Conservation (phyloP, 371 early-diverging fungal genomes). For the Quaeritorhiza haematococci region DNA sequence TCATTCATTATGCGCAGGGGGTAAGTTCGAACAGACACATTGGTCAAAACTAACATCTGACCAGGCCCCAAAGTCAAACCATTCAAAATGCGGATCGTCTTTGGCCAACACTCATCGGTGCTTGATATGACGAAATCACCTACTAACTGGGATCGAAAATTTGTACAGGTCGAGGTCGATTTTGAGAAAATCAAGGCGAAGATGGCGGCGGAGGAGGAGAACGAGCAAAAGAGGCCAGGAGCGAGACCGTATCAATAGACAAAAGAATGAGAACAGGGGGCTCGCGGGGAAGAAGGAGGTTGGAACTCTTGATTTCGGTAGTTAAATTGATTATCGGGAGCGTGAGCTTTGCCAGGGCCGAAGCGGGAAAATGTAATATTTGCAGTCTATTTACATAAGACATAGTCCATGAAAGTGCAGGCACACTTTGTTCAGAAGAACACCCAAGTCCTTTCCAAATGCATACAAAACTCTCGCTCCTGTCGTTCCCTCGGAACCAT, state of each 20-base stretch:
- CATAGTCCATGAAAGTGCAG: too few relatives aligned
- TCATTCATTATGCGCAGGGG: constrained; percentile 34
- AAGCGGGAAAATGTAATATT: too few relatives aligned
- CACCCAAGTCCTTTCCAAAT: too few relatives aligned
- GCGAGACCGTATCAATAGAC: not conserved
- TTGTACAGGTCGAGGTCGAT: constrained; percentile 26
- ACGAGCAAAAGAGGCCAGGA: constrained; percentile 13
- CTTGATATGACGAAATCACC: not conserved
- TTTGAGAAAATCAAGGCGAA: constrained; percentile 38
- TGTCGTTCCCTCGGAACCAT: too few relatives aligned
- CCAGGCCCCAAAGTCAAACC: not conserved
- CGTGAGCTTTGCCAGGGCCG: too few relatives aligned
- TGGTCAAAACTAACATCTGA: not conserved
- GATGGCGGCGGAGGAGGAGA: constrained; percentile 37
- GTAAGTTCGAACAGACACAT: constrained; percentile 12
- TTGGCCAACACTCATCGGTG: not conserved
- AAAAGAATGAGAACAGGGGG: too few relatives aligned
- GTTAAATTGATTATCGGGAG: too few relatives aligned
- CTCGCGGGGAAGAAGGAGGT: too few relatives aligned
- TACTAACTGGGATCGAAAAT: not conserved
- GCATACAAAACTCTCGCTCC: too few relatives aligned
- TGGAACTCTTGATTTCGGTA: too few relatives aligned
- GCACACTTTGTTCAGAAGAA: too few relatives aligned
- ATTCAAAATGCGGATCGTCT: not conserved
- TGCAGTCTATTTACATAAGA: too few relatives aligned